These are phyloP conservation scores for Parascedosporium putredinis DNA, from an alignment of 2,329 filamentous ascomycete genomes.

Conservation along the genomic window DNA sequence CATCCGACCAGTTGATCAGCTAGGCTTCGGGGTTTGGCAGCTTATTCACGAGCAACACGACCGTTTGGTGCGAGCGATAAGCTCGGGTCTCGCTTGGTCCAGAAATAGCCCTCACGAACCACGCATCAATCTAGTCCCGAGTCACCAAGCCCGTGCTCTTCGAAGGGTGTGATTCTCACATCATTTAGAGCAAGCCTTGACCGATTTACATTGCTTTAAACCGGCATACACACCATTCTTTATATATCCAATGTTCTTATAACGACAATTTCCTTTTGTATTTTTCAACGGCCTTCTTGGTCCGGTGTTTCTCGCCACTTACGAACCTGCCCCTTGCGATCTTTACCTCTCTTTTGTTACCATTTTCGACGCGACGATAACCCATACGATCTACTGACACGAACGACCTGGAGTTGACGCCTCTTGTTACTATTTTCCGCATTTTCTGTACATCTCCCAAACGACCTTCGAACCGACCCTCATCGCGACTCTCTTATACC, in stretches of 20 bases:
- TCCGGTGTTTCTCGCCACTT: constrained; percentile 14
- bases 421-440: constrained; percentile 10
- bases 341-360: constrained; percentile 12
- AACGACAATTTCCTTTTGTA: constrained; percentile 30
- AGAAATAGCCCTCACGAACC: no score
- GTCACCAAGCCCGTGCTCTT: not conserved
- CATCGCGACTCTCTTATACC: constrained; percentile 17
- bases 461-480: constrained; percentile 5
- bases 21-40: no score
- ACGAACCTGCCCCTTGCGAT: constrained; percentile 12
- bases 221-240: no score
- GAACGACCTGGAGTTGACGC: constrained; percentile 10
- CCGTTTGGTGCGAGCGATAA: no score
- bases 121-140: not conserved
- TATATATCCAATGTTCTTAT: constrained; percentile 26
- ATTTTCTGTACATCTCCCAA: constrained; percentile 17
- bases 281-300: constrained; percentile 19
- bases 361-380: constrained; percentile 8
- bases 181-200: no score
- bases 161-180: no score
- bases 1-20: no score
- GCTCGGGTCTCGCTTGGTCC: no score
- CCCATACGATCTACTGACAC: constrained; percentile 5
- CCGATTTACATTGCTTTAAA: no score
- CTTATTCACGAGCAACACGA: no score